A percentile compares a stretch with the other conserved stretches of the same genome.
These are phyloP conservation scores for Dimocarpus longan DNA, from an alignment of 345 rosid genomes.

Conservation along the genomic window DNA sequence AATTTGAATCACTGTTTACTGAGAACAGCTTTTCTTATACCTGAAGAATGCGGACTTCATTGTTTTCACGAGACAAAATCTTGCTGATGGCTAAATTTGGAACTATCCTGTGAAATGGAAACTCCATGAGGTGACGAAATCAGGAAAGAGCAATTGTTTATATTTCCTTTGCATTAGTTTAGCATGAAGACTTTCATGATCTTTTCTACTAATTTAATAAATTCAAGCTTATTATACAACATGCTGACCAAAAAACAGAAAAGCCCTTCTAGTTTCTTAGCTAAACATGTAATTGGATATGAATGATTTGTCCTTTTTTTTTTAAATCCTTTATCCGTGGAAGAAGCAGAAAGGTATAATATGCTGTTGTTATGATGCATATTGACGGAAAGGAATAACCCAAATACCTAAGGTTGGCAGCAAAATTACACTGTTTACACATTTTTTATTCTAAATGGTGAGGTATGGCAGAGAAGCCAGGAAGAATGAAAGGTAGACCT, in stretches of 20 bases:
- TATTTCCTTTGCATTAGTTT: neutral
- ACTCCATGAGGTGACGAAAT: slow-evolving; percentile 4
- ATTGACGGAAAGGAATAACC: neutral
- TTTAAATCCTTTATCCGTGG: neutral
- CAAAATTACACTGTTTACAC: neutral
- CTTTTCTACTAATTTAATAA: slow-evolving; percentile 1
- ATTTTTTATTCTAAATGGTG: neutral
- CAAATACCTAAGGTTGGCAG: neutral
- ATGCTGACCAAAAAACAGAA: neutral
- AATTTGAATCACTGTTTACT: neutral
- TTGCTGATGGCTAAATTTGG: slow-evolving; percentile 95
- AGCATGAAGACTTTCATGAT: neutral
- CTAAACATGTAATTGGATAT: neutral
- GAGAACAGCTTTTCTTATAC: slow-evolving; percentile 37
- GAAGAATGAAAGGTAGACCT: neutral
- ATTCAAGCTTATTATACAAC: slow-evolving; percentile 1
- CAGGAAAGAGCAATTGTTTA: neutral
- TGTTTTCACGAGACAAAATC: slow-evolving; percentile 86
- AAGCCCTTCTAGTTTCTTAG: neutral
- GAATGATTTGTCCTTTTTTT: neutral
- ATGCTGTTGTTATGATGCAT: neutral
- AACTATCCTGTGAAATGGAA: slow-evolving; percentile 67
- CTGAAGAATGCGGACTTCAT: slow-evolving; percentile 92
- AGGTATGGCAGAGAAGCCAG: neutral
- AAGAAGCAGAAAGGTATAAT: neutral